phyloP scores from a whole-genome alignment of 768 basidiomycete genomes.

The Leccinum sublutescens region DNA sequence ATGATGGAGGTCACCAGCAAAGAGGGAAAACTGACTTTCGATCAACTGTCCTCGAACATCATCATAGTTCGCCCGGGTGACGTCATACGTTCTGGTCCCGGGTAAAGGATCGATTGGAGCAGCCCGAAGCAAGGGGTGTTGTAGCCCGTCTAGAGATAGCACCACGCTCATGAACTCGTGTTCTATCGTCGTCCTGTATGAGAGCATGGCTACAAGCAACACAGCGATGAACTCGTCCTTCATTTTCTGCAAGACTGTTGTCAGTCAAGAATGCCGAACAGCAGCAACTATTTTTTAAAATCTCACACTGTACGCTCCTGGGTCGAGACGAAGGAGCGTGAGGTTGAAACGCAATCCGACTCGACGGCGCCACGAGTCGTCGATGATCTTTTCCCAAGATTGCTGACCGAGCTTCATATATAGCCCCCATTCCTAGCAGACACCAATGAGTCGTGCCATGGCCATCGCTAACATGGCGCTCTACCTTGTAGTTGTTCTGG shows the following conservation, averaged over 20 bases:
- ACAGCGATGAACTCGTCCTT: constrained; percentile 52
- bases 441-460: not conserved
- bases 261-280: not conserved
- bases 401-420: constrained; percentile 53
- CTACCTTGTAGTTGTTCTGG: constrained; percentile 46
- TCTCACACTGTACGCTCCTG: constrained; percentile 58
- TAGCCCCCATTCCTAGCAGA: constrained; percentile 55
- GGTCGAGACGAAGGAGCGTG: constrained; percentile 55
- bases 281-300: not conserved
- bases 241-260: constrained; percentile 35
- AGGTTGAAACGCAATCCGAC: constrained; percentile 64
- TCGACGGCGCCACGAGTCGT: constrained; percentile 50
- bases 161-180: constrained; percentile 56
- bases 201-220: constrained; percentile 52
- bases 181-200: constrained; percentile 49
- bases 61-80: constrained; percentile 33
- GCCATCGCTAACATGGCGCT: constrained; percentile 1
- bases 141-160: constrained; percentile 55
- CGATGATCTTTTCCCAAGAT: constrained; percentile 55
- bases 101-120: constrained; percentile 29
- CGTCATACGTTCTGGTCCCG: constrained; percentile 25
- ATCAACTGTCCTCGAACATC: constrained; percentile 38
- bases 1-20: constrained; percentile 9
- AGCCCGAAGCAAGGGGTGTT: constrained; percentile 48
- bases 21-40: constrained; percentile 31